Conservation (phyloP, 345 rosid species). For the Eutrema japonicum region DNA sequence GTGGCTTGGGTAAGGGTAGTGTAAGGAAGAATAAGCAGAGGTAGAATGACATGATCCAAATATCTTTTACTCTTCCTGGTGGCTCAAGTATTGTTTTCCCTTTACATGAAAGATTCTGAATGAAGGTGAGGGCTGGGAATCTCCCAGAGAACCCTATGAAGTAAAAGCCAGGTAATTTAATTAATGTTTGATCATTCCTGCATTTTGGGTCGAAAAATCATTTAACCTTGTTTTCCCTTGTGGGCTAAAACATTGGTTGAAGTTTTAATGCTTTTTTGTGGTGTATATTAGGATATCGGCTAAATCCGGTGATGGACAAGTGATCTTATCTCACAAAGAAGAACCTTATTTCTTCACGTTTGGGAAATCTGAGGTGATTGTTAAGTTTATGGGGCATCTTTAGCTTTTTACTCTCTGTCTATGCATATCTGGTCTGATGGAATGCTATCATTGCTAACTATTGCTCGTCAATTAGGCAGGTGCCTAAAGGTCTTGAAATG, state of each 20-base stretch:
- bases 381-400: slow-evolving; percentile 18
- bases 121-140: slow-evolving; percentile 96
- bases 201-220: slow-evolving; percentile 19
- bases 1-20: slow-evolving; percentile 27
- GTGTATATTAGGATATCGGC: slow-evolving; percentile 74
- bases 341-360: slow-evolving; percentile 88
- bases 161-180: slow-evolving; percentile 70
- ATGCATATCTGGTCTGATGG: background rate
- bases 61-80: slow-evolving; percentile 24
- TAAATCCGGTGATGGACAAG: slow-evolving; percentile 70
- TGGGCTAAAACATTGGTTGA: background rate
- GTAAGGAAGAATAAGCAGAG: slow-evolving; percentile 16
- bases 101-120: slow-evolving; percentile 57
- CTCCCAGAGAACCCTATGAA: slow-evolving; percentile 95
- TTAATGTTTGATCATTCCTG: slow-evolving; percentile 28
- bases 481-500: slow-evolving; percentile 96
- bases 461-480: slow-evolving; percentile 53
- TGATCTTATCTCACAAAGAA: slow-evolving; percentile 57
- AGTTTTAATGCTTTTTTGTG: slow-evolving; percentile 6
- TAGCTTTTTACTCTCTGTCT: slow-evolving; percentile 9
- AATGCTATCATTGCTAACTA: slow-evolving; percentile 22
- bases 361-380: slow-evolving; percentile 87
- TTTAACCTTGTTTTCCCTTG: slow-evolving; percentile 17
- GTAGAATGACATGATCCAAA: slow-evolving; percentile 12
- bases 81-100: slow-evolving; percentile 16